Percentiles rank a stretch among this genome's conserved stretches.
phyloP scores from a whole-genome alignment of 495 filamentous ascomycete genomes.

The Immersiella caudata region DNA sequence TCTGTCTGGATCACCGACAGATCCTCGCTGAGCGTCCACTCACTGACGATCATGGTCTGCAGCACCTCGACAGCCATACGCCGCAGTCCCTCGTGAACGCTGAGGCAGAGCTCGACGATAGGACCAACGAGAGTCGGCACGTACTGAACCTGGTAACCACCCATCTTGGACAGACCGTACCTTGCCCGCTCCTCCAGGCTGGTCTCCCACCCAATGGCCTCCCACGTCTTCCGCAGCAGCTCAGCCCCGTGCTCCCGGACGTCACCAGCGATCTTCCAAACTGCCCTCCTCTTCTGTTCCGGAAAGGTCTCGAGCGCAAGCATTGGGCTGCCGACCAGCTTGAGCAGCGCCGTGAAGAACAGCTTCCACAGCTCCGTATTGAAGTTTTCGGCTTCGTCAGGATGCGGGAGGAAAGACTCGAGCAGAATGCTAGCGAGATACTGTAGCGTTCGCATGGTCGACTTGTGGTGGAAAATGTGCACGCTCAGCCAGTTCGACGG shows the following conservation, averaged over 20 bases:
- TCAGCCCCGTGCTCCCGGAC: conserved; percentile 90
- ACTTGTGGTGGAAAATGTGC: conserved; percentile 93
- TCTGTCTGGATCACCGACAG: conserved; percentile 91
- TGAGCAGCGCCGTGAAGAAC: conserved; percentile 87
- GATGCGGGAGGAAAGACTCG: conserved; percentile 76
- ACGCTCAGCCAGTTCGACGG: conserved; percentile 88
- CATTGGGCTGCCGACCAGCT: conserved; percentile 83
- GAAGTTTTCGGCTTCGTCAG: conserved; percentile 90
- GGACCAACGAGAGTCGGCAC: conserved; percentile 88
- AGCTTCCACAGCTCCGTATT: conserved; percentile 91
- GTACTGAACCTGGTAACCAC: conserved; percentile 97
- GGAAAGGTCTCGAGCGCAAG: conserved; percentile 95
- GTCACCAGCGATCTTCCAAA: conserved; percentile 99
- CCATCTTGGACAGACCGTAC: conserved; percentile 82
- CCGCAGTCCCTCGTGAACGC: conserved; percentile 89
- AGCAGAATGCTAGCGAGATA: conserved; percentile 76
- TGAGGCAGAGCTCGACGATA: conserved; percentile 91
- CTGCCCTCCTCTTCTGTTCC: conserved; percentile 91
- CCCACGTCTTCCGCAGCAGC: conserved; percentile 82
- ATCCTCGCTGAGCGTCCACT: conserved; percentile 96
- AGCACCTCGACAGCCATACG: conserved; percentile 89
- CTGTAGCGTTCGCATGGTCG: conserved; percentile 85
- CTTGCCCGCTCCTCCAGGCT: conserved; percentile 69
- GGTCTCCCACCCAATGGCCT: conserved; percentile 96
- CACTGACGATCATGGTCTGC: conserved; percentile 96